Percentiles rank a stretch among this genome's conserved stretches.
phyloP scores from a whole-genome alignment of 106 monocot genomes.

The Hemerocallis citrina region DNA sequence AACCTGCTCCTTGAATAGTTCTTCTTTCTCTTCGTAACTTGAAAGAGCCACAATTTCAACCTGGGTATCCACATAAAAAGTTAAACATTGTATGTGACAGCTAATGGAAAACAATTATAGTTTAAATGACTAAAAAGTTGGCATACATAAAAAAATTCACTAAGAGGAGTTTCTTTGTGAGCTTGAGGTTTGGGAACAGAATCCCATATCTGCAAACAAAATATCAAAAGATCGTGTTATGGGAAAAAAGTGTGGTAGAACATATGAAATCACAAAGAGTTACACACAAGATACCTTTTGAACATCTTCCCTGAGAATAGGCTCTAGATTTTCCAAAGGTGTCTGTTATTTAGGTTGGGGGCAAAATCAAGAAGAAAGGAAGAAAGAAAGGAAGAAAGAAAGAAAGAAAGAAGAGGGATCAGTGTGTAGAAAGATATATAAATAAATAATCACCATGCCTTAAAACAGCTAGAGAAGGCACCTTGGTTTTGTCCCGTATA shows the following conservation, averaged over 20 bases:
- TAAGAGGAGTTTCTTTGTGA: constrained; percentile 84
- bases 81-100: neutral
- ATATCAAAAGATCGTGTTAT: neutral
- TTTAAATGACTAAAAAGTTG: neutral
- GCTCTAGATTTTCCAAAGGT: constrained; percentile 88
- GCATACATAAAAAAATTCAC: constrained; percentile 97
- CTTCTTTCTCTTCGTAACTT: constrained; percentile 93
- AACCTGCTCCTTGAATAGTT: constrained; percentile 87
- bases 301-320: constrained; percentile 89
- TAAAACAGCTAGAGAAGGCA: constrained; percentile 11
- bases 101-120: neutral
- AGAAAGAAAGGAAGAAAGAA: too few species aligned
- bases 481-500: constrained; percentile 94
- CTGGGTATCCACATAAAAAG: constrained; percentile 17
- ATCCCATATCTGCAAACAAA: constrained; percentile 86
- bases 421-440: neutral
- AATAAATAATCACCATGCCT: neutral
- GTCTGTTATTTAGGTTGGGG: constrained; percentile 36
- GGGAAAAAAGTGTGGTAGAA: constrained; percentile 6
- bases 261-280: neutral
- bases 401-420: neutral
- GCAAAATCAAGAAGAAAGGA: too few species aligned
- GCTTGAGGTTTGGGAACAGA: constrained; percentile 73
- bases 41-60: constrained; percentile 84
- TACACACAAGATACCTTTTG: constrained; percentile 53